phyloP scores from a whole-genome alignment of 2,329 filamentous ascomycete species.

The Hortaea werneckii region DNA sequence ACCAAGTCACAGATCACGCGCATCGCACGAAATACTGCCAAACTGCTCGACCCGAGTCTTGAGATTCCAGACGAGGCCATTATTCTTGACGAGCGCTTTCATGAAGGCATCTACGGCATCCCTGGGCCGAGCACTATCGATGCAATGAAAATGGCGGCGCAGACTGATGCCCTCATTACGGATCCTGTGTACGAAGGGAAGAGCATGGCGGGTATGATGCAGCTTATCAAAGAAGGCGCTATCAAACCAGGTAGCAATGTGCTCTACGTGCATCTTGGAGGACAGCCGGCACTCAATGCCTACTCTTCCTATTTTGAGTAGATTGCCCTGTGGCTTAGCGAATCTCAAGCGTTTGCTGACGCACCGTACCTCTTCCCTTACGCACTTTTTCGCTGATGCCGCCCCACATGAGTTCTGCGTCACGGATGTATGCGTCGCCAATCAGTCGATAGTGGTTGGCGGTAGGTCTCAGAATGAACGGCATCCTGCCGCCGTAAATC shows the following conservation, averaged over 20 bases:
- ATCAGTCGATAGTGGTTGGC: background rate
- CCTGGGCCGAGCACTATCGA: constrained; percentile 55
- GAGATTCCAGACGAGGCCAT: constrained; percentile 55
- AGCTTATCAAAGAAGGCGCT: constrained; percentile 53
- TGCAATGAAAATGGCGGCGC: constrained; percentile 58
- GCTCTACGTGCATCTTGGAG: constrained; percentile 61
- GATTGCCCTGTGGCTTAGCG: background rate
- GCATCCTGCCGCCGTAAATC: background rate
- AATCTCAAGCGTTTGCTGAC: background rate
- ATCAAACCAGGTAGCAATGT: constrained; percentile 53
- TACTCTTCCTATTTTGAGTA: constrained; percentile 34
- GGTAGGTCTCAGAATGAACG: background rate
- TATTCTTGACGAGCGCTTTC: constrained; percentile 54
- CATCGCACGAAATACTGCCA: constrained; percentile 55
- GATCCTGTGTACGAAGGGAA: constrained; percentile 71
- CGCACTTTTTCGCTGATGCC: background rate
- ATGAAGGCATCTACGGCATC: constrained; percentile 58
- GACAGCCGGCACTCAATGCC: constrained; percentile 59
- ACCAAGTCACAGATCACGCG: constrained; percentile 56
- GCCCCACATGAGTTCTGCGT: background rate
- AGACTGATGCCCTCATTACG: constrained; percentile 62
- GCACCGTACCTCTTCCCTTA: background rate
- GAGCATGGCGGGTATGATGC: constrained; percentile 62
- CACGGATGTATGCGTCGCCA: background rate
- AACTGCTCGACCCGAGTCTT: constrained; percentile 50